Evolutionary conservation across 2,329 filamentous ascomycete genomes (phyloP), one percentile per base, ranked within the genome.

Genomic region (Fusarium vanettenii): DNA sequence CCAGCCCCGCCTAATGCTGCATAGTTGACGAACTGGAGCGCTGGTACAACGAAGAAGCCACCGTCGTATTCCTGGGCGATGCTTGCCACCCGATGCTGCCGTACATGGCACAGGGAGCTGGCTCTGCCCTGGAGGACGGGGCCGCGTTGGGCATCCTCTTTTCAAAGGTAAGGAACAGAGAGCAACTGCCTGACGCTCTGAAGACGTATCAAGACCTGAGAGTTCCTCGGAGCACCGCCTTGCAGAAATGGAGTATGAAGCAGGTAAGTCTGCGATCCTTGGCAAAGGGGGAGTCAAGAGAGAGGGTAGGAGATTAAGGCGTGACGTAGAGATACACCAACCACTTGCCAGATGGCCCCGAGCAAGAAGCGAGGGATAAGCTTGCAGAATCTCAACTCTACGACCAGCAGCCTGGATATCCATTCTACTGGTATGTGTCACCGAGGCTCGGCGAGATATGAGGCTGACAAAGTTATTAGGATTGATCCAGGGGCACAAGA

Each of bases 31-130:
- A 63, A 25, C 45, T 63, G 29, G 60, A 63, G 20, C 33, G 31
- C 27, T 63, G 60, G 60, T 39, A 52, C 45, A 63, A 63, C 43
- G 29, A 29, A 48, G 59, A 61, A 61, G 37, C 25, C 27, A 61
- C 59, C 7, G 37, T 61, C 1, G 59, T 61, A 27, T 61, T 61
- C 59, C 37, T 61, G 27, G 60, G 60, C 35, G 60, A 63, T 27
- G 55, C 64, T 13, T 50, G 56, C 20, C 64, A 66, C 20, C 56
- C 56, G 9, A 66, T 66, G 64, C 56, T 66, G 25, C 64, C 64
- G 22, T 66, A 66, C 64, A 41, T 66, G 64, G 64, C 64, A 52
- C 57, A 60, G 10, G 64, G 64, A 33, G 64, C 64, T 52, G 57
- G 41, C 35, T 55, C 41, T 6, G 55, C 64, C 31, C 25, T 60